Conservation (phyloP, 2,329 filamentous ascomycete species). For the Graphilbum sp. region DNA sequence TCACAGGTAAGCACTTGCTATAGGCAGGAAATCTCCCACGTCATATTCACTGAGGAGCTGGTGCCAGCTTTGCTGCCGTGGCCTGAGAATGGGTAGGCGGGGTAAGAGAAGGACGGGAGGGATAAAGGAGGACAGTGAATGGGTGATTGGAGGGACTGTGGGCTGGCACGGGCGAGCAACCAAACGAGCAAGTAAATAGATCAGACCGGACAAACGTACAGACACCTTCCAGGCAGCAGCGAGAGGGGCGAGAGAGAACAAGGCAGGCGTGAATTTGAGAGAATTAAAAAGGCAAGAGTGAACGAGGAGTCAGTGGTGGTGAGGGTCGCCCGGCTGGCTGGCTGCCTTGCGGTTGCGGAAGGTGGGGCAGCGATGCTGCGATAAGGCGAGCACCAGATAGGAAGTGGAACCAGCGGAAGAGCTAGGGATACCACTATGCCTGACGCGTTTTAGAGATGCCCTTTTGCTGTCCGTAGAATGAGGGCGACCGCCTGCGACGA, state of each 20-base stretch:
- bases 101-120: neutral
- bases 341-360: neutral
- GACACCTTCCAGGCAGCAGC: neutral
- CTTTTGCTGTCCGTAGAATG: too few relatives aligned
- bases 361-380: neutral
- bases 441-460: too few relatives aligned
- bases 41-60: constrained; percentile 6
- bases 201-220: neutral
- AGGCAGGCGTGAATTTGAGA: neutral
- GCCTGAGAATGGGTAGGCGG: too few relatives aligned
- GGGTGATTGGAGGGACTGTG: too few relatives aligned
- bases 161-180: too few relatives aligned
- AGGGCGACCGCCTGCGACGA: too few relatives aligned
- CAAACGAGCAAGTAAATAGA: neutral
- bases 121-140: neutral
- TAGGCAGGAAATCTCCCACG: constrained; percentile 5
- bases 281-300: neutral
- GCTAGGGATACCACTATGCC: neutral
- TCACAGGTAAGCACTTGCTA: neutral
- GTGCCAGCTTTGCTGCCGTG: too few relatives aligned
- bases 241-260: neutral
- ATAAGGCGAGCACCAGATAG: neutral
- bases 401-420: neutral
- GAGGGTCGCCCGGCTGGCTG: neutral
- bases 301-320: neutral